These are phyloP conservation scores for Alternaria consortialis DNA, from an alignment of 2,329 filamentous ascomycete genomes.

Conservation along the genomic window DNA sequence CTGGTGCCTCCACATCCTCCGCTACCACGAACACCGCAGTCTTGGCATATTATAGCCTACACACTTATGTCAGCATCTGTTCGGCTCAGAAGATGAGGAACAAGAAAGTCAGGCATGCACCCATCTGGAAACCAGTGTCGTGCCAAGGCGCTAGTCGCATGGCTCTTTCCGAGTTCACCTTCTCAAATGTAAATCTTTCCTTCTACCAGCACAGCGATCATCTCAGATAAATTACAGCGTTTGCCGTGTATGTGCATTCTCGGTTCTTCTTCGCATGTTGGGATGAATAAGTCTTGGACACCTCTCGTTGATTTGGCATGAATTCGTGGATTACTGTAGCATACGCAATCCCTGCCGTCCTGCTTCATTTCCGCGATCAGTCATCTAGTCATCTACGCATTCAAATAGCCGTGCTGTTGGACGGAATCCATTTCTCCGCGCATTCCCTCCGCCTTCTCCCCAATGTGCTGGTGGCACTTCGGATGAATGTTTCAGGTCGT, in stretches of 20 bases:
- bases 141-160: not conserved
- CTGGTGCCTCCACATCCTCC: not conserved
- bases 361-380: not conserved
- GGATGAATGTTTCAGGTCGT: not conserved
- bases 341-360: not conserved
- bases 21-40: not conserved
- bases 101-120: not conserved
- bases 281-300: not conserved
- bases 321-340: not conserved
- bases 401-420: not conserved
- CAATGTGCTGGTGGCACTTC: not conserved
- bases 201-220: not conserved
- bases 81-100: not conserved
- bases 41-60: not conserved
- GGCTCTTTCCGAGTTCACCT: not conserved
- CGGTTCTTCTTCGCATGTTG: not conserved
- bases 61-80: not conserved
- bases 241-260: not conserved
- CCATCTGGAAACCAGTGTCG: not conserved
- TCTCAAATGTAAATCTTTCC: not conserved
- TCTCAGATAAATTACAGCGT: not conserved
- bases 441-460: not conserved
- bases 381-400: not conserved
- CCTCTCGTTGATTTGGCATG: not conserved
- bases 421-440: conserved; percentile 5